Conservation (phyloP, 2,329 filamentous ascomycete species). For the Claviceps citrina region DNA sequence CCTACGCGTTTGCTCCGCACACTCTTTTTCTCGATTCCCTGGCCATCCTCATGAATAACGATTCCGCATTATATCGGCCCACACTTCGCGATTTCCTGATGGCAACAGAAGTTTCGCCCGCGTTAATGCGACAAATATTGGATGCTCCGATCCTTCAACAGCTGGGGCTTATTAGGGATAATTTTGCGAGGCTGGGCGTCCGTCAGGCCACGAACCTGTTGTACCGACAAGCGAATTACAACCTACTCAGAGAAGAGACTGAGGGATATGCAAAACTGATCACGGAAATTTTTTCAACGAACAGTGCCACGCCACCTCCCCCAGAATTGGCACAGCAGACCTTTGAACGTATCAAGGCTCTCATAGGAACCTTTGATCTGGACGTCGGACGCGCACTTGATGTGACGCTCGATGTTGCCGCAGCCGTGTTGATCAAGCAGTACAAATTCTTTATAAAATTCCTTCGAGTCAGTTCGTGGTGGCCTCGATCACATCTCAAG, state of each 20-base stretch:
- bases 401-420: constrained; percentile 88
- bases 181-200: constrained; percentile 68
- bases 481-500: constrained; percentile 52
- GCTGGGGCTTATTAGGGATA: constrained; percentile 68
- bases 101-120: constrained; percentile 55
- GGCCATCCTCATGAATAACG: constrained; percentile 61
- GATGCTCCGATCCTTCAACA: constrained; percentile 62
- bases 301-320: constrained; percentile 56
- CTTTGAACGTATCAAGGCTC: constrained; percentile 80
- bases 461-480: constrained; percentile 86
- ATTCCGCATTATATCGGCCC: constrained; percentile 34
- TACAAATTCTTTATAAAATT: constrained; percentile 91
- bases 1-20: constrained; percentile 42
- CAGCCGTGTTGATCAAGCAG: constrained; percentile 82
- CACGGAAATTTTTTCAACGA: constrained; percentile 87
- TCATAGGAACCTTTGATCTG: constrained; percentile 93
- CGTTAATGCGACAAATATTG: constrained; percentile 65
- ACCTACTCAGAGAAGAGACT: constrained; percentile 82
- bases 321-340: constrained; percentile 67
- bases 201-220: constrained; percentile 84
- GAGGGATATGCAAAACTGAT: constrained; percentile 95
- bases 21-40: constrained; percentile 71
- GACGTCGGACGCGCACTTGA: constrained; percentile 91
- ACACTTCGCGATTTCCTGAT: constrained; percentile 52
- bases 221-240: constrained; percentile 94